These are phyloP conservation scores for Hypomontagnella submonticulosa DNA, from an alignment of 495 filamentous ascomycete species.

Conservation along the genomic window DNA sequence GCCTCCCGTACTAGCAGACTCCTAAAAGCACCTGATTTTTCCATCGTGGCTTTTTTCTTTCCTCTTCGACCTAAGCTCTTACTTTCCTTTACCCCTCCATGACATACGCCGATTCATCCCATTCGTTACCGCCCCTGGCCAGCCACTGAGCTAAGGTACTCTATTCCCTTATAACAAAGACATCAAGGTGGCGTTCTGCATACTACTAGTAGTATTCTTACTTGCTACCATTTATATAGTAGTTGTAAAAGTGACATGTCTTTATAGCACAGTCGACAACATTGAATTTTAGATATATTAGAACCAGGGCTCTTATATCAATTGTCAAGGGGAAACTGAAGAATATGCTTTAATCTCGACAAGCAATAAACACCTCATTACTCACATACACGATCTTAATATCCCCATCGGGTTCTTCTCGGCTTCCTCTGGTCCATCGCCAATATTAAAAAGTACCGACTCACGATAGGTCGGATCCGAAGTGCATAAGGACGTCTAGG, in stretches of 20 bases:
- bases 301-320: too few species aligned
- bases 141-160: conserved; percentile 23
- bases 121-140: conserved; percentile 15
- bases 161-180: conserved; percentile 3
- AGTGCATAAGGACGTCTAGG: conserved; percentile 1
- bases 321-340: too few species aligned
- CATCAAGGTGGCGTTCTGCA: conserved; percentile 18
- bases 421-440: neutral
- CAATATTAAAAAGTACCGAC: conserved; percentile 16
- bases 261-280: too few species aligned
- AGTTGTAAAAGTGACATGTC: neutral
- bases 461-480: neutral
- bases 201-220: too few species aligned
- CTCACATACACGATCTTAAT: too few species aligned
- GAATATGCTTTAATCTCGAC: too few species aligned
- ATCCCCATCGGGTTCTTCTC: neutral
- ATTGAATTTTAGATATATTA: too few species aligned
- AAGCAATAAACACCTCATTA: too few species aligned
- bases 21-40: conserved; percentile 41
- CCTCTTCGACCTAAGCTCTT: conserved; percentile 29
- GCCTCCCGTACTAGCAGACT: conserved; percentile 16
- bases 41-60: conserved; percentile 28
- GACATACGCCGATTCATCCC: conserved; percentile 19
- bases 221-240: neutral
- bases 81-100: conserved; percentile 21